Evolutionary conservation across 2,329 filamentous ascomycete genomes (phyloP), one percentile per base, ranked within the genome.

Genomic region (Fusarium sororula): DNA sequence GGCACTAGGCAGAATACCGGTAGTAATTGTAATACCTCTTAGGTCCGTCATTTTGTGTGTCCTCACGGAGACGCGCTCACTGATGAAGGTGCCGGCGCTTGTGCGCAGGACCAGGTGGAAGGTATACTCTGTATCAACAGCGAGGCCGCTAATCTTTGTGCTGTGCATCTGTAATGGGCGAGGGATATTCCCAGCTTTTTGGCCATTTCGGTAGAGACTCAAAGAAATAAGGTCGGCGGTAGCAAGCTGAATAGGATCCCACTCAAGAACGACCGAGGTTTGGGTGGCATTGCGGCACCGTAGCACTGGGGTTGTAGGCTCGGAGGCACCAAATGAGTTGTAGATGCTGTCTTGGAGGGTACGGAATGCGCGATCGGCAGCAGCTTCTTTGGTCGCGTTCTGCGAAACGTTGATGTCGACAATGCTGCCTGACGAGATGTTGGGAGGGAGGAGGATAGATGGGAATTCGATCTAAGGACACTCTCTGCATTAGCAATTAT

Each of bases 11-110:
- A 99, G 88, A 76, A 98, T 89, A 57, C 96, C 96, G 1, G 95
- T 92, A 6, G 96, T 98, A 77, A 99, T 93, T 30, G 96, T 98
- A 82, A 99, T 95, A 66, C 96, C 96, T 75, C 93, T 95, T 58
- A 99, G 87, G 82, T 99, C 95, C 44, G 96, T 98, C 95, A 99
- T 98, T 87, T 98, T 98, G 86, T 99, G 96, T 51, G 96, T 99
- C 79, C 93, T 91, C 66, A 98, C 95, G 8, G 89, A 89, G 59
- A 99, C 87, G 81, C 93, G 94, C 75, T 98, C 94, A 81, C 93
- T 96, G 70, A 89, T 89, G 79, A 91, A 95, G 44, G 94, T 97
- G 67, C 96, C 96, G 9, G 96, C 96, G 63, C 91, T 95, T 12
- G 96, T 99, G 79, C 94, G 90, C 80, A 99, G 87, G 15, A 98